Percentiles rank a stretch among this genome's conserved stretches.
Evolutionary conservation across 2,329 filamentous ascomycete genomes (phyloP).

Genomic region (Cryphonectria japonica): DNA sequence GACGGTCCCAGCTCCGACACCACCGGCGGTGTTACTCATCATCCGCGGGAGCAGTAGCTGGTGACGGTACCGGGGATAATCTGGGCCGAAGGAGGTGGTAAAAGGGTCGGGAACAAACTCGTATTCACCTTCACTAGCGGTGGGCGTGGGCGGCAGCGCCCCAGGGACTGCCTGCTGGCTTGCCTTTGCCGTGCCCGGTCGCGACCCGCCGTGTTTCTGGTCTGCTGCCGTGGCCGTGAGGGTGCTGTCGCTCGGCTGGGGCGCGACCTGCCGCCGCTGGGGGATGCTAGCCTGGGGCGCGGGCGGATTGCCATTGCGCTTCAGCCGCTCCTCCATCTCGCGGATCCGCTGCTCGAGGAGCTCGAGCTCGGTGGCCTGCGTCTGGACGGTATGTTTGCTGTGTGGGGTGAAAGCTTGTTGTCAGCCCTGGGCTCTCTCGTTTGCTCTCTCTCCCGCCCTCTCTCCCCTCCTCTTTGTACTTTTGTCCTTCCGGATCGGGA

Average conservation of each 20-base stretch:
- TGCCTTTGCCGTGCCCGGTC: conserved; percentile 58
- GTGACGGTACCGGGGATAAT: conserved; percentile 29
- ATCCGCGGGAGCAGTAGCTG: conserved; percentile 29
- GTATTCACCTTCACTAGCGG: conserved; percentile 67
- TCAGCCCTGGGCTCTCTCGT: conserved; percentile 18
- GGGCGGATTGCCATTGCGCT: conserved; percentile 35
- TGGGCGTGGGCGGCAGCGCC: conserved; percentile 63
- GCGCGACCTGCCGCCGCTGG: conserved; percentile 37
- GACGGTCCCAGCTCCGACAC: not conserved
- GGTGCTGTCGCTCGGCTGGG: conserved; percentile 31
- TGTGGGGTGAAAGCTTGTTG: conserved; percentile 17
- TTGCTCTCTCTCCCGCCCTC: not conserved
- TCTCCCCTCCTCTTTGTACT: not conserved
- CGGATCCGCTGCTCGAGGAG: conserved; percentile 81
- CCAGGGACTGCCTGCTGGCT: conserved; percentile 56
- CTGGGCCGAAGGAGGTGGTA: conserved; percentile 30
- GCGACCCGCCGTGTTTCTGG: conserved; percentile 48
- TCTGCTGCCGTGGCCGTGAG: conserved; percentile 32
- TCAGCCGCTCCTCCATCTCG: conserved; percentile 82
- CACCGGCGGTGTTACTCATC: conserved; percentile 17
- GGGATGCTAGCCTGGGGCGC: conserved; percentile 37
- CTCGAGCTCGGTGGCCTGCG: conserved; percentile 79
- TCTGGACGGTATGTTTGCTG: conserved; percentile 79
- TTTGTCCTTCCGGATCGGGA: not conserved
- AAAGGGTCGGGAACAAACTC: conserved; percentile 38